phyloP scores from a whole-genome alignment of 176 grass and related monocot species.

The Hsuehochloa calcarea region DNA sequence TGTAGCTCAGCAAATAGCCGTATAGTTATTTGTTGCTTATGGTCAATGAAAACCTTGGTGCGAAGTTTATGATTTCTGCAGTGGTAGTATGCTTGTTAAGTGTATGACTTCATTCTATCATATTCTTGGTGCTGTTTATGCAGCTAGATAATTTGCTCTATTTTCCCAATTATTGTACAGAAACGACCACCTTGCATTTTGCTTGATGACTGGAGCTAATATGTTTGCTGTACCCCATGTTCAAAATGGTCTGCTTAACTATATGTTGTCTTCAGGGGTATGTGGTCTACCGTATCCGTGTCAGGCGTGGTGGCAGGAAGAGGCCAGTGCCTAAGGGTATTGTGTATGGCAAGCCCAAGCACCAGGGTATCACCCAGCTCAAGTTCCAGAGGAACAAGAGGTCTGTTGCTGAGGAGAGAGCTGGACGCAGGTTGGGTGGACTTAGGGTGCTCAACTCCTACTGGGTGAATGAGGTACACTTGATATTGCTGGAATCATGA shows the following conservation, averaged over 20 bases:
- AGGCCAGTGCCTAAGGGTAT: constrained; percentile 75
- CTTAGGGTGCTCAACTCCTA: constrained; percentile 88
- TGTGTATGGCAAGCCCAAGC: constrained; percentile 87
- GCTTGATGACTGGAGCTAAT: background rate
- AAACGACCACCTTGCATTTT: background rate
- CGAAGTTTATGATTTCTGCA: background rate
- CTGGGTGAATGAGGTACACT: constrained; percentile 81
- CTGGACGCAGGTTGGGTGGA: constrained; percentile 69
- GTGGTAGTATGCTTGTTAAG: background rate
- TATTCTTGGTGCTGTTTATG: background rate
- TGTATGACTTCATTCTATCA: background rate
- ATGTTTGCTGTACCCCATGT: background rate
- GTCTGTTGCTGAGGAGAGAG: constrained; percentile 90
- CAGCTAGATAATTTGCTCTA: background rate
- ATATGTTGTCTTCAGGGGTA: constrained; percentile 34
- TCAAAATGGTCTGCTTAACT: background rate
- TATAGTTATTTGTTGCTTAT: background rate
- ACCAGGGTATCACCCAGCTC: constrained; percentile 85
- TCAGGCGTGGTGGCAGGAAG: constrained; percentile 79
- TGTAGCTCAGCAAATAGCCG: too few relatives aligned
- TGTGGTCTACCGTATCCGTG: constrained; percentile 58
- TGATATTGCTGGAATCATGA: background rate
- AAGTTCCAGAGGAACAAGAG: constrained; percentile 96
- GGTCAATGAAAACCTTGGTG: background rate
- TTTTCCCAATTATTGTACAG: background rate